phyloP scores from a whole-genome alignment of 768 basidiomycete species.

The Lentinula sp. region DNA sequence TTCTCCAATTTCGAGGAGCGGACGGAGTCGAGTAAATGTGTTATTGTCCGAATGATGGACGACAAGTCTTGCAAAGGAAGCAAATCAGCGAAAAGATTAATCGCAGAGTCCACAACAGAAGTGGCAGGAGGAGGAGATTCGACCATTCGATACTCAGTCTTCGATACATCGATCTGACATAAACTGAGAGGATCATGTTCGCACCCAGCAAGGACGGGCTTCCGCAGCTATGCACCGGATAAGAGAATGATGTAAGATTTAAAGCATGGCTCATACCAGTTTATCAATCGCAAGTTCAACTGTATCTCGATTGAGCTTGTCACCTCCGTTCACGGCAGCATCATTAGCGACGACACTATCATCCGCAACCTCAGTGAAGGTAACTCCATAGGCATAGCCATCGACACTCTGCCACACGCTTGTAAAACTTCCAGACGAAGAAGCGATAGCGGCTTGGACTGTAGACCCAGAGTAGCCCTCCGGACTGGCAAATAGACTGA shows the following conservation, averaged over 20 bases:
- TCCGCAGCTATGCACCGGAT: slow-evolving; percentile 43
- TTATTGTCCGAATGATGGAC: slow-evolving; percentile 47
- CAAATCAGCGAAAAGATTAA: slow-evolving; percentile 79
- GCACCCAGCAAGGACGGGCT: slow-evolving; percentile 75
- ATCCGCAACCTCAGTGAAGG: slow-evolving; percentile 53
- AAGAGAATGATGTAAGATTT: neutral
- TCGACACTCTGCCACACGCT: slow-evolving; percentile 84
- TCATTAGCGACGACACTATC: slow-evolving; percentile 31
- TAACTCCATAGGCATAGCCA: slow-evolving; percentile 90
- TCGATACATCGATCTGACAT: slow-evolving; percentile 44
- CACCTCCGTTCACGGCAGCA: slow-evolving; percentile 26
- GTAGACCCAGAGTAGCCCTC: slow-evolving; percentile 80
- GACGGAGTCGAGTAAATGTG: slow-evolving; percentile 56
- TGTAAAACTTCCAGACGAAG: slow-evolving; percentile 77
- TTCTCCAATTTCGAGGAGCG: slow-evolving; percentile 78
- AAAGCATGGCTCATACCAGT: slow-evolving; percentile 39
- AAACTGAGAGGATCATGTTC: slow-evolving; percentile 82
- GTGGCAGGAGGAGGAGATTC: slow-evolving; percentile 76
- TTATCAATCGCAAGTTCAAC: slow-evolving; percentile 77
- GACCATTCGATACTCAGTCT: slow-evolving; percentile 37
- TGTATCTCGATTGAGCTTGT: slow-evolving; percentile 66
- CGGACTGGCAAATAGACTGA: slow-evolving; percentile 78
- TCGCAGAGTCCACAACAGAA: slow-evolving; percentile 80
- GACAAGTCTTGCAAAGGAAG: slow-evolving; percentile 72
- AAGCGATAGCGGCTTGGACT: slow-evolving; percentile 88